Base-by-base conservation (phyloP, 202 grass and related monocot genomes). In the Schoenoplectus triqueter region DNA sequence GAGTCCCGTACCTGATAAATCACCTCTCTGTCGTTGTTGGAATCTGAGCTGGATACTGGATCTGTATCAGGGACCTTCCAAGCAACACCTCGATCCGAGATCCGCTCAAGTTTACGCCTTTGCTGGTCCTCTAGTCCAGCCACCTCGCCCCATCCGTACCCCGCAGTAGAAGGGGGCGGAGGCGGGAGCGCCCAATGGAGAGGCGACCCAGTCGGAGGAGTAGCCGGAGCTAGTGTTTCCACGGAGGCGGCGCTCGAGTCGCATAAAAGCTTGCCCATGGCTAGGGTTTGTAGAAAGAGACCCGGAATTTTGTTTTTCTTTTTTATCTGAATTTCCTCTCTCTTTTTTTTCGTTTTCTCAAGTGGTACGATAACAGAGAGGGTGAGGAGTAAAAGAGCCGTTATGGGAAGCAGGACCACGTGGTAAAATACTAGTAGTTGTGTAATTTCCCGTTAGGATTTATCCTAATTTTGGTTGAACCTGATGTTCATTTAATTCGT, bases 251-350 rank as follows among this genome's bases (percentile, higher is more conserved):
- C 73, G 85, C 85, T 88, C 5, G 93, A 86, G 85, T 95, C 90
- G 88, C 93, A 94, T 65, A 99, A 90, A 47, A 98, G 88, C 93
- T 99, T 99, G 77, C 95, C 96, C 96, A 98, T 98, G 74, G 66
- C 70, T 97, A 92, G 94, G 92, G 92, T 90, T 94, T 79, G 50
- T 22, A 64, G 79, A 70, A 1, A 67, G 79, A 70, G 5, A 83
- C 81, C 46, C 57, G 1, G 65, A 69, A 14, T 61, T 61, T 67
- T 31, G 3, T 82, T 75, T 50, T 62, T 76, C 46, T 31, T 77
- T 6, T 57, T 74, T 51, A 8, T 18, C 51, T 74, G 50, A 51
- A 4, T 74, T 51, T 74, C 7, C 55, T 14, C 6, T 49, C 49
- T 31, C 1, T 31, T 47, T 65, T 19, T 81, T 10, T 65, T 64